Percentiles rank a stretch among this genome's conserved stretches.
Evolutionary conservation across 306 rosid genomes (phyloP).

Genomic region (Aeschynomene evenia): DNA sequence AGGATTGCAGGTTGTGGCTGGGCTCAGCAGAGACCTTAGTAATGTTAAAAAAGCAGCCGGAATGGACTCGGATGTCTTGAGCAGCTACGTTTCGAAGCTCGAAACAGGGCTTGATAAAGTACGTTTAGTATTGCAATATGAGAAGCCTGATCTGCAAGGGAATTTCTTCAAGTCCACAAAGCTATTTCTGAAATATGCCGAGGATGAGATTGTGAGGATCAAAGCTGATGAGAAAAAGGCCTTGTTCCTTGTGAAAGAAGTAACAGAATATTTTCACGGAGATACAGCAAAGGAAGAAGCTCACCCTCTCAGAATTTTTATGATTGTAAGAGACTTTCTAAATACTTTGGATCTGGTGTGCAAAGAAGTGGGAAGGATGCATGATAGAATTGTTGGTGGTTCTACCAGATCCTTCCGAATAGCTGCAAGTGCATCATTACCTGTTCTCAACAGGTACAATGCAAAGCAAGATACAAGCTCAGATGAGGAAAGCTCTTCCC

Average conservation of each 20-base stretch:
- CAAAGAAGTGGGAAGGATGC: slow-evolving; percentile 93
- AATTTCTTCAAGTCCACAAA: slow-evolving; percentile 75
- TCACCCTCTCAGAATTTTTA: slow-evolving; percentile 89
- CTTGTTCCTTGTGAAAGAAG: slow-evolving; percentile 80
- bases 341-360: slow-evolving; percentile 80
- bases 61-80: slow-evolving; percentile 95
- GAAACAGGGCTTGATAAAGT: slow-evolving; percentile 93
- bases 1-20: slow-evolving; percentile 87
- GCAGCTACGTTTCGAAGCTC: slow-evolving; percentile 85
- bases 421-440: slow-evolving; percentile 69
- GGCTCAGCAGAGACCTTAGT: slow-evolving; percentile 80
- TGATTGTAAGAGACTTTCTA: slow-evolving; percentile 92
- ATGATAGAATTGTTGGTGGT: slow-evolving; percentile 75
- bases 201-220: slow-evolving; percentile 65
- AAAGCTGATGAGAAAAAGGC: slow-evolving; percentile 80
- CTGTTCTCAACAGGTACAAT: slow-evolving; percentile 83
- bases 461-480: slow-evolving; percentile 71
- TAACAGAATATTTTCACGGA: slow-evolving; percentile 89
- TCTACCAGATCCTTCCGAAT: slow-evolving; percentile 88
- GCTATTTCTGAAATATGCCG: slow-evolving; percentile 74
- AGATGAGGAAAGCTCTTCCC: slow-evolving; percentile 89
- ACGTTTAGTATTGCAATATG: slow-evolving; percentile 66
- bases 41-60: slow-evolving; percentile 91
- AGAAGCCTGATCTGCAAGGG: slow-evolving; percentile 64
- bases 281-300: slow-evolving; percentile 88